Conservation (phyloP, 192 early-diverging fungal genomes). For the Gorgonomyces haynaldii region DNA sequence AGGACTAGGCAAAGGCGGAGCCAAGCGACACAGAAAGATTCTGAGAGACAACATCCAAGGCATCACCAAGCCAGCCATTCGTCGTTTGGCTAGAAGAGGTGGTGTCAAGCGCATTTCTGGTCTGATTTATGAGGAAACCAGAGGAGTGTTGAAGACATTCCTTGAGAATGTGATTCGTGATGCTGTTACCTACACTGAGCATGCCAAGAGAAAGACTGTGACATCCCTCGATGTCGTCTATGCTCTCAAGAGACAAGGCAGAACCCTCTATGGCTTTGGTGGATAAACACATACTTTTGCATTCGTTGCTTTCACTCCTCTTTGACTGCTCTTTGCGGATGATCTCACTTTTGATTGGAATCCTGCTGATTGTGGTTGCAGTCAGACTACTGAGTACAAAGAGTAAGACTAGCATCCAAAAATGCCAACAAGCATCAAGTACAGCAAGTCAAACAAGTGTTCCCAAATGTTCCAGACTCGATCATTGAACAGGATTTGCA, state of each 20-base stretch:
- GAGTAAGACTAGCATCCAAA: too few species aligned
- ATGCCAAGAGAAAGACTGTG: slow-evolving; percentile 98
- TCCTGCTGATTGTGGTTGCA: too few species aligned
- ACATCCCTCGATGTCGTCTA: slow-evolving; percentile 99
- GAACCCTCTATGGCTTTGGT: slow-evolving; percentile 83
- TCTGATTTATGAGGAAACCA: slow-evolving; percentile 98
- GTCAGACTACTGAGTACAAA: too few species aligned
- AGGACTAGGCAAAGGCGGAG: slow-evolving; percentile 98
- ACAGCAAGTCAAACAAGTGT: too few species aligned
- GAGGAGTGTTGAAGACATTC: slow-evolving; percentile 94
- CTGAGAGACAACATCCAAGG: slow-evolving; percentile 97
- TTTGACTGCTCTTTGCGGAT: too few species aligned
- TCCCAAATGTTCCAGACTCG: too few species aligned
- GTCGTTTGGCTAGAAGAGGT: slow-evolving; percentile 97
- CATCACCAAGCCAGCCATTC: slow-evolving; percentile 97
- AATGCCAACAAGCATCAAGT: too few species aligned
- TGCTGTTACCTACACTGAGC: slow-evolving; percentile 98
- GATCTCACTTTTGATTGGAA: too few species aligned
- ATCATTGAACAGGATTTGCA: too few species aligned
- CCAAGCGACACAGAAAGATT: slow-evolving; percentile 99
- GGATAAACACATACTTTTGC: too few species aligned
- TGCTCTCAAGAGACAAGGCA: slow-evolving; percentile 92
- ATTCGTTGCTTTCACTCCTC: too few species aligned
- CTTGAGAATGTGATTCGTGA: slow-evolving; percentile 99
- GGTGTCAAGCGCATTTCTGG: slow-evolving; percentile 99